phyloP scores from a whole-genome alignment of 2,329 filamentous ascomycete genomes.

The Tolypocladium pustulatum region DNA sequence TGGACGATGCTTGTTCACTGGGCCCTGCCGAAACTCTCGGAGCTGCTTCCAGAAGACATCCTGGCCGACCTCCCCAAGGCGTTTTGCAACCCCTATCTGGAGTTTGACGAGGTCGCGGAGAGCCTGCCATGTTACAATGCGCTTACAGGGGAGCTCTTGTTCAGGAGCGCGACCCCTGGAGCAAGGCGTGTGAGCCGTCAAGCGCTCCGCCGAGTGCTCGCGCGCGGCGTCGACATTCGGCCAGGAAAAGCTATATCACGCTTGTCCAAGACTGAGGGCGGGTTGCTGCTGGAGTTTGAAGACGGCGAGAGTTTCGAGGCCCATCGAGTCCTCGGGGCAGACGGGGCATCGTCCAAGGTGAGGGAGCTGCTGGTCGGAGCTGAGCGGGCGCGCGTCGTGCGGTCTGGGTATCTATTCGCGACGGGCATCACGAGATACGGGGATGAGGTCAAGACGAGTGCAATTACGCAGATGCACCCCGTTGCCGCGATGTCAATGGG shows the following conservation, averaged over 20 bases:
- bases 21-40: slow-evolving; percentile 22
- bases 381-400: neutral
- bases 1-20: slow-evolving; percentile 30
- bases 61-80: slow-evolving; percentile 16
- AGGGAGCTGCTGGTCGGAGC: neutral
- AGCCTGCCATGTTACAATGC: slow-evolving; percentile 21
- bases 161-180: slow-evolving; percentile 20
- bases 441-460: slow-evolving; percentile 14
- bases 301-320: slow-evolving; percentile 8
- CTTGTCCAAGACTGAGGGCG: slow-evolving; percentile 1
- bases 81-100: slow-evolving; percentile 22
- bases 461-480: slow-evolving; percentile 17
- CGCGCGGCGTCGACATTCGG: slow-evolving; percentile 19
- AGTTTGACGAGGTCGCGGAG: slow-evolving; percentile 19
- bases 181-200: slow-evolving; percentile 22
- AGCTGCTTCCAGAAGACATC: slow-evolving; percentile 22
- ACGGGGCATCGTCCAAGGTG: slow-evolving; percentile 15
- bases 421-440: slow-evolving; percentile 14
- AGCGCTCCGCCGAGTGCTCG: slow-evolving; percentile 19
- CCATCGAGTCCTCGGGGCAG: slow-evolving; percentile 17
- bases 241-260: slow-evolving; percentile 15
- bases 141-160: slow-evolving; percentile 23
- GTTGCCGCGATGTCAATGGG: slow-evolving; percentile 20
- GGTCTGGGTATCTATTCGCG: slow-evolving; percentile 15
- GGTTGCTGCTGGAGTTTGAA: slow-evolving; percentile 14